These are phyloP conservation scores for Fermentozyma sake DNA, from an alignment of 1,139 yeast species.

Conservation along the genomic window DNA sequence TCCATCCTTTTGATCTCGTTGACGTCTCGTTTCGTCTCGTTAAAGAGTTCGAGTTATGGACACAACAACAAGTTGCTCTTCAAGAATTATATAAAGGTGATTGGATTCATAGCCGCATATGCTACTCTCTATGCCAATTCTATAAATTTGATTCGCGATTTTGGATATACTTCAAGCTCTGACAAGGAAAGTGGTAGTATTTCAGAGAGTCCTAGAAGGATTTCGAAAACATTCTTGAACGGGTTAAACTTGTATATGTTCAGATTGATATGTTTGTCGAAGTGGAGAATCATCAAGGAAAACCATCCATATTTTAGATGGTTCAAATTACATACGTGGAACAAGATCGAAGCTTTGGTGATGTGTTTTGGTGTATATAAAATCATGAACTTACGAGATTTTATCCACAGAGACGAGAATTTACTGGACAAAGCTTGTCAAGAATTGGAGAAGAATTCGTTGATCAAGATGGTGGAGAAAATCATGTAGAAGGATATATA, in stretches of 20 bases:
- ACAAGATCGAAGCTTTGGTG: constrained; percentile 28
- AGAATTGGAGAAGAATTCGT: constrained; percentile 3
- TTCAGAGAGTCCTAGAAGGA: constrained; percentile 19
- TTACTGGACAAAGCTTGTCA: constrained; percentile 2
- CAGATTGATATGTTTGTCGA: constrained; percentile 33
- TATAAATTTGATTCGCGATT: constrained; percentile 22
- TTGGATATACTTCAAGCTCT: constrained; percentile 12
- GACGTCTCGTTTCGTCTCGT: constrained; percentile 29
- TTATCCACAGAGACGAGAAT: constrained; percentile 14
- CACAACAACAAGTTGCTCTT: constrained; percentile 24
- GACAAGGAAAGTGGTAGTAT: constrained; percentile 4
- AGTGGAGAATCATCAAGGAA: constrained; percentile 41
- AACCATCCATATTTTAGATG: constrained; percentile 32
- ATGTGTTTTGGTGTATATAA: constrained; percentile 39
- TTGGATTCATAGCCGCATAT: constrained; percentile 35
- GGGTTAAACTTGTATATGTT: constrained; percentile 32
- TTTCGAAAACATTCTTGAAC: constrained; percentile 27
- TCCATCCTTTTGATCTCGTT: constrained; percentile 33
- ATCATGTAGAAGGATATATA: too few relatives aligned
- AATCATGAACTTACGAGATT: constrained; percentile 37
- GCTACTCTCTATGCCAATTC: constrained; percentile 25
- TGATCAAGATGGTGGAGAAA: constrained; percentile 9
- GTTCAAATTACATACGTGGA: constrained; percentile 27
- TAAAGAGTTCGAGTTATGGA: constrained; percentile 11
- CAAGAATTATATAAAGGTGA: constrained; percentile 30